These are phyloP conservation scores for Polytrichum formosum DNA, from an alignment of 225 moss, liverwort and hornwort species.

Conservation along the genomic window DNA sequence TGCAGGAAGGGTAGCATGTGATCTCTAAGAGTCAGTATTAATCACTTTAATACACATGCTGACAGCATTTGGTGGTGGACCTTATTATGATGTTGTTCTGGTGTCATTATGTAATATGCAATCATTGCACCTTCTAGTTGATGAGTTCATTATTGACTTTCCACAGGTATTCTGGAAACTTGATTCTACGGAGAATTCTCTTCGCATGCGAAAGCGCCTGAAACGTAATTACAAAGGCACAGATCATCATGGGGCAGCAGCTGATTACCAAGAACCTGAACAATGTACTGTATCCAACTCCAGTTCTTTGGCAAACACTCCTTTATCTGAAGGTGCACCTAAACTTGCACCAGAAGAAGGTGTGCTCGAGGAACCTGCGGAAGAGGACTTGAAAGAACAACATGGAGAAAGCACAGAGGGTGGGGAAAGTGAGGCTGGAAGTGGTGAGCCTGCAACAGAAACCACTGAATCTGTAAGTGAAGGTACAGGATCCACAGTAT, in stretches of 20 bases:
- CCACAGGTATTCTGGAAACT: conserved; percentile 80
- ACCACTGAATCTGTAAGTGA: conserved; percentile 30
- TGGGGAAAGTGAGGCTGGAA: conserved; percentile 44
- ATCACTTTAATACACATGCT: too few relatives aligned
- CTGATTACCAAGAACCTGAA: conserved; percentile 67
- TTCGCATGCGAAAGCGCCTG: conserved; percentile 86
- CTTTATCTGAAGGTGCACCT: conserved; percentile 40
- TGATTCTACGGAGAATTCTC: conserved; percentile 75
- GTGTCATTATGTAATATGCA: too few relatives aligned
- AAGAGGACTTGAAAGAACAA: conserved; percentile 45
- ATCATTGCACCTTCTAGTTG: too few relatives aligned
- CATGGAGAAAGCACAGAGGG: conserved; percentile 48
- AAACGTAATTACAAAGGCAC: conserved; percentile 86
- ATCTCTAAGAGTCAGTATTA: too few relatives aligned
- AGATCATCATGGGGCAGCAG: conserved; percentile 83
- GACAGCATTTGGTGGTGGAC: too few relatives aligned
- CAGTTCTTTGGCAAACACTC: conserved; percentile 43
- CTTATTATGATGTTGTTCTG: too few relatives aligned
- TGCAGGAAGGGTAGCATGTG: too few relatives aligned
- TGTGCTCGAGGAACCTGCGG: conserved; percentile 31
- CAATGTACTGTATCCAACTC: conserved; percentile 15
- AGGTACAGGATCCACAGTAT: conserved; percentile 19
- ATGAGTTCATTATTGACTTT: conserved; percentile 3
- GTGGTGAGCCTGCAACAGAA: conserved; percentile 34
- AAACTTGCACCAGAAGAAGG: conserved; percentile 74